Base-by-base conservation (phyloP, 106 monocot species). In the Dendrobium huoshanense region DNA sequence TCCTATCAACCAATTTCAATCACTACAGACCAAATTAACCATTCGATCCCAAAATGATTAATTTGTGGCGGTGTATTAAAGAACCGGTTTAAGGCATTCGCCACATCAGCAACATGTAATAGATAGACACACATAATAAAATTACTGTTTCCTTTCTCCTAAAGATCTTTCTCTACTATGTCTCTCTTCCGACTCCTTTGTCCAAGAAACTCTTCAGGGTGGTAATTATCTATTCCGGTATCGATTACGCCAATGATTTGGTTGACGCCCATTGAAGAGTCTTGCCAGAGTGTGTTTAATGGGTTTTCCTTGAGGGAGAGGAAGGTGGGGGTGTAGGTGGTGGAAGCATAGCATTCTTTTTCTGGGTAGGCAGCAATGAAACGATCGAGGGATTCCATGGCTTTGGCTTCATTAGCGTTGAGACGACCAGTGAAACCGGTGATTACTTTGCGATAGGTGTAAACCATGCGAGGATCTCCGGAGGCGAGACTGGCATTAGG, bases 281-380 rank as follows among this genome's bases (percentile, higher is more conserved):
- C 49, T 2, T 76, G 48, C 85, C 87, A 85, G 2, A 80, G 33
- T 1, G 77, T 79, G 0, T 9, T 5, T 3, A 5, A 22, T 15
- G 13, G 4, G 0, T 59, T 41, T 2, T 17, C 67, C 43, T 42
- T 43, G 16, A 93, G 79, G 15, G 87, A 87, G 0, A 93, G 61
- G 82, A 93, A 93, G 25, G 59, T 17, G 0, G 90, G 88, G 17
- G 93, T 84, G 78, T 85, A 83, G 48, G 93, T 93, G 20, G 93
- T 93, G 44, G 67, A 73, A 2, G 82, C 75, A 0, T n/a, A 6
- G 73, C 73, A 41, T 0, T 31, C 6, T 0, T 17, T 48, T 42
- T 83, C 87, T 7, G 82, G 85, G 37, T 90, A 75, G 3, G 87
- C 93, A 0, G 18, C 7, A 27, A 93, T 27, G 81, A 91, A 88